Conservation (phyloP, 805 yeast genomes). For the Candida methanosorbosa region DNA sequence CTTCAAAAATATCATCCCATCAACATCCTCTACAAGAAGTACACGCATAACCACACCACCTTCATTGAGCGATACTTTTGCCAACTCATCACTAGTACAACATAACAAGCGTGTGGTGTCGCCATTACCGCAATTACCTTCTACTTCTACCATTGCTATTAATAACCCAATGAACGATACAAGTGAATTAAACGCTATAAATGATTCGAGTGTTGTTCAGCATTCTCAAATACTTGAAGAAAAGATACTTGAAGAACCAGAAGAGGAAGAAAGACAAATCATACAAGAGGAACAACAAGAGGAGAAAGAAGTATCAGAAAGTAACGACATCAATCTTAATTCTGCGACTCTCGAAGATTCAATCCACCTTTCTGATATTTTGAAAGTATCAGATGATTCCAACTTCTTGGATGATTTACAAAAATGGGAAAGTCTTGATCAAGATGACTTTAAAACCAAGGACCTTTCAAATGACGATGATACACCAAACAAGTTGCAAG, state of each 20-base stretch:
- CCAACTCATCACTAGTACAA: too few relatives aligned
- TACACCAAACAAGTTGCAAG: not conserved
- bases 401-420: slow-evolving; percentile 33
- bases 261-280: not conserved
- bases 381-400: slow-evolving; percentile 33
- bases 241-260: not conserved
- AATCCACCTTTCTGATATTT: slow-evolving; percentile 18
- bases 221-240: not conserved
- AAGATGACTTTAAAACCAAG: not conserved
- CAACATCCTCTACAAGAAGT: not conserved
- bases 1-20: not conserved
- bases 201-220: not conserved
- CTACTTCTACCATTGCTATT: slow-evolving; percentile 7
- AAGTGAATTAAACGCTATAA: slow-evolving; percentile 2
- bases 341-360: slow-evolving; percentile 5
- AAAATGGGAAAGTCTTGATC: slow-evolving; percentile 19
- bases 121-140: not conserved
- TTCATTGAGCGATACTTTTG: too few relatives aligned
- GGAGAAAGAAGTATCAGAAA: not conserved
- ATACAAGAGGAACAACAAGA: not conserved
- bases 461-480: slow-evolving; percentile 1
- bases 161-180: slow-evolving; percentile 16
- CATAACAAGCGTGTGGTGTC: too few relatives aligned
- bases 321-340: not conserved
- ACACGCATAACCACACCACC: not conserved